Evolutionary conservation across 345 rosid species (phyloP), one percentile per base, ranked within the genome.

Genomic region (Microthlaspi erraticum): DNA sequence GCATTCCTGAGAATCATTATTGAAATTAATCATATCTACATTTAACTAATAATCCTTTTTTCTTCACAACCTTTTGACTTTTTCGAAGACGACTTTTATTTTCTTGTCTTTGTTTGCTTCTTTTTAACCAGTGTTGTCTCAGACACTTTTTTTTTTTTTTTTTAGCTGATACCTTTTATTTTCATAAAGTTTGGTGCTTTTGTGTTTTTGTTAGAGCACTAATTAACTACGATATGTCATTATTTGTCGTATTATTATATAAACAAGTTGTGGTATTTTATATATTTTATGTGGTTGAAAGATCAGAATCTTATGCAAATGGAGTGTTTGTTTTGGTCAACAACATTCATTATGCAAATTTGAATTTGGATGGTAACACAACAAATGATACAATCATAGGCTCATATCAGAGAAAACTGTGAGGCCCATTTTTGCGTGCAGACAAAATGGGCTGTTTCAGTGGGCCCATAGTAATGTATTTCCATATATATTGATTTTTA

Each of bases 1-100:
- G 82, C 78, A 88, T 88, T 64, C 93, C 90, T 0, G 93, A 88
- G 62, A 78, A 81, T 23, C 80, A 72, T 66, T 70, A 37, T 10
- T 56, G 18, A 65, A n/a, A 20, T 14, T 60, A 33, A 20, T 50
- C 31, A 41, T 50, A 41, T 31, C 19, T 18, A 13, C 18, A 17
- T 53, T 42, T 55, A 56, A 64, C 59, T 55, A 46, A 54, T 37
- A 55, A 36, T 63, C 62, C 31, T 38, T 18, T 46, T 26, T 56
- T 18, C 29, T 4, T 19, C 26, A 4, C 13, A 10, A 6, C 14
- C 10, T 49, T 57, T 36, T 73, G 16, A 5, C 34, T 12, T 74
- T 66, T 59, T 42, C 18, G 11, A 50, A 14, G 41, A 19, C 16
- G 39, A 46, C 48, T 38, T 64, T 73, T 73, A 48, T 4, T 65